A percentile compares a stretch with the other conserved stretches of the same genome.
Conservation (phyloP, 1,139 yeast genomes). For the Debaryomycetaceae sp. region DNA sequence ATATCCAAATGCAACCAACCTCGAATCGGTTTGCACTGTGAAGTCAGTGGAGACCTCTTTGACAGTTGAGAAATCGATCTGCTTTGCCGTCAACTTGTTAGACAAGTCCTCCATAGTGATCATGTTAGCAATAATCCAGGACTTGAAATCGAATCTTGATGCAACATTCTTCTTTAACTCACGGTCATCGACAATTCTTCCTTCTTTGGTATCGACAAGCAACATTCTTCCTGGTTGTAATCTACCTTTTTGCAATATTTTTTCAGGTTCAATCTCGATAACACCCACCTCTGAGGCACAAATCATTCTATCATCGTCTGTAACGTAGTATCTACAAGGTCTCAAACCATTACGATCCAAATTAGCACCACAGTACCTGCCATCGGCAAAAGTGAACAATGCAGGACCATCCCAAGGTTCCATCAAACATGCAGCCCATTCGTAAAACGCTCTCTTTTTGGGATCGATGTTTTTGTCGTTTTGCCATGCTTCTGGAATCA, state of each 20-base stretch:
- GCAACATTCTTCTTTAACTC: slow-evolving; percentile 81
- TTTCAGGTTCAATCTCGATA: slow-evolving; percentile 80
- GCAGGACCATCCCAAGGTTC: slow-evolving; percentile 99
- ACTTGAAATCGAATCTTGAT: slow-evolving; percentile 84
- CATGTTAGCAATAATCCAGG: slow-evolving; percentile 87
- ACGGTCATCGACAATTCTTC: slow-evolving; percentile 88
- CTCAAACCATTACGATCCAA: slow-evolving; percentile 96
- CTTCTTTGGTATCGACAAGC: slow-evolving; percentile 89
- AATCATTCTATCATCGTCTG: slow-evolving; percentile 91
- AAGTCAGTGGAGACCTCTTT: slow-evolving; percentile 14
- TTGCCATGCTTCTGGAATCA: slow-evolving; percentile 99
- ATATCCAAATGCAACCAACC: slow-evolving; percentile 85
- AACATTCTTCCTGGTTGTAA: slow-evolving; percentile 96
- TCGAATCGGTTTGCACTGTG: slow-evolving; percentile 74
- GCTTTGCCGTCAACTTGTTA: slow-evolving; percentile 54
- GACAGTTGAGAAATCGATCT: slow-evolving; percentile 26
- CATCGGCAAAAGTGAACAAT: slow-evolving; percentile 93
- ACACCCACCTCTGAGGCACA: slow-evolving; percentile 99
- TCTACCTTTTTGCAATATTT: slow-evolving; percentile 86
- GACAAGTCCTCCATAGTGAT: slow-evolving; percentile 76
- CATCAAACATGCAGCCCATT: slow-evolving; percentile 99
- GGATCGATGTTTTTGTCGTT: slow-evolving; percentile 84
- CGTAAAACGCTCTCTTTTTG: slow-evolving; percentile 89
- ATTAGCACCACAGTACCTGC: slow-evolving; percentile 97
- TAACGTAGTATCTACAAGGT: slow-evolving; percentile 96